phyloP scores from a whole-genome alignment of 2,329 filamentous ascomycete species.

The Seiridium unicorne region DNA sequence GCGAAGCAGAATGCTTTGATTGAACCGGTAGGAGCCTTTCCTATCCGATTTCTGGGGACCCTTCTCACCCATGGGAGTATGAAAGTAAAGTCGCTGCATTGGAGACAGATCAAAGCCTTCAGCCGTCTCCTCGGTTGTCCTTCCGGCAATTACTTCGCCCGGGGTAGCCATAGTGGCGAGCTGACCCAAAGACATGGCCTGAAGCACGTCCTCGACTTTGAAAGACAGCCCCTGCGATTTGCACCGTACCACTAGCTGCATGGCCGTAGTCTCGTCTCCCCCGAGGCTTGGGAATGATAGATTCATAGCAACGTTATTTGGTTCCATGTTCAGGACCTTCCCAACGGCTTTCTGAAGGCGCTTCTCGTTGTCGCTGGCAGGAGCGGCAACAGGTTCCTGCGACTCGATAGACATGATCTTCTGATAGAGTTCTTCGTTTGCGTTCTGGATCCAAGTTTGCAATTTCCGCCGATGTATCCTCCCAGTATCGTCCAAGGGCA shows the following conservation, averaged over 20 bases:
- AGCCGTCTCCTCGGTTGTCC: constrained; percentile 29
- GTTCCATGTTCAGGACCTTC: constrained; percentile 35
- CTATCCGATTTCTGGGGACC: constrained; percentile 23
- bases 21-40: constrained; percentile 44
- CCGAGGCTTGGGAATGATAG: constrained; percentile 38
- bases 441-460: constrained; percentile 54
- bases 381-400: constrained; percentile 31
- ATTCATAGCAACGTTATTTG: constrained; percentile 40
- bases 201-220: constrained; percentile 33
- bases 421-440: constrained; percentile 43
- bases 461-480: constrained; percentile 41
- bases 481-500: constrained; percentile 40
- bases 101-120: constrained; percentile 47
- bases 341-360: constrained; percentile 36
- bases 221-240: constrained; percentile 36
- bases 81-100: constrained; percentile 54
- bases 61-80: constrained; percentile 40
- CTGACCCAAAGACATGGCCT: constrained; percentile 35
- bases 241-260: constrained; percentile 36
- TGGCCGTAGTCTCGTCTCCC: constrained; percentile 36
- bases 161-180: constrained; percentile 34
- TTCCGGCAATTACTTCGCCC: constrained; percentile 25
- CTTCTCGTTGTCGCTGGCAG: constrained; percentile 35
- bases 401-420: constrained; percentile 43
- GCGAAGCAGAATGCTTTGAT: constrained; percentile 47